A percentile compares a stretch with the other conserved stretches of the same genome.
Evolutionary conservation across 176 grass and related monocot genomes (phyloP).

Genomic region (Hordeum vulgare): MorexV3_pseudomolecules_assembly NC_058523.1:91351007-91351506

Average conservation of each 20-base stretch:
- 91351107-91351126: constrained; percentile 25
- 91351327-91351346: constrained; percentile 38
- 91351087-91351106: constrained; percentile 34
- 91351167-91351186: constrained; percentile 36
- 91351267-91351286: constrained; percentile 34
- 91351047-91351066: constrained; percentile 38
- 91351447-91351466: background rate
- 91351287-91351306: constrained; percentile 34
- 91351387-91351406: background rate
- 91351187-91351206: constrained; percentile 26
- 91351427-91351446: background rate
- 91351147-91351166: constrained; percentile 27
- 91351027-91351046: constrained; percentile 33
- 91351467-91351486: background rate
- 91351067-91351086: constrained; percentile 31
- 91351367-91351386: constrained; percentile 39
- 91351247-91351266: constrained; percentile 40
- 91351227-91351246: constrained; percentile 16
- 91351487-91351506: background rate
- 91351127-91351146: constrained; percentile 27
- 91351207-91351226: constrained; percentile 30
- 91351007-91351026: constrained; percentile 36
- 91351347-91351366: constrained; percentile 42
- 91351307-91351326: constrained; percentile 31
- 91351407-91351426: background rate